These are phyloP conservation scores for Clonostachys sp. DNA, from an alignment of 2,329 filamentous ascomycete species.

Conservation along the genomic window DNA sequence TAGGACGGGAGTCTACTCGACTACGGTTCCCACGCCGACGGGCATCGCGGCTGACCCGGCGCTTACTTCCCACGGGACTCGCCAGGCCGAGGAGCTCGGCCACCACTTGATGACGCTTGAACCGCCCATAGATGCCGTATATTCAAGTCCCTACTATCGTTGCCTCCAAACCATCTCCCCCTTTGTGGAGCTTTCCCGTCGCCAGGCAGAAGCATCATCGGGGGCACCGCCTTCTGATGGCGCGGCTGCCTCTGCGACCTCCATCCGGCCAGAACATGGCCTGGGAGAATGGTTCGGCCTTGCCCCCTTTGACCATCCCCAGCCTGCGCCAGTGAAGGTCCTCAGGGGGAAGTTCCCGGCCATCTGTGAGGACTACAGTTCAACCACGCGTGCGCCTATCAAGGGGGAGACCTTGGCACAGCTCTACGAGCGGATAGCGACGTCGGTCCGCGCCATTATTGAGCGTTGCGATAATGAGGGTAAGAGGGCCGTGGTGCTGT, in stretches of 20 bases:
- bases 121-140: conserved; percentile 70
- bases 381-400: conserved; percentile 56
- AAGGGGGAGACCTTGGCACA: conserved; percentile 76
- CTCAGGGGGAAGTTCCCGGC: conserved; percentile 67
- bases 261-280: conserved; percentile 51
- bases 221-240: conserved; percentile 5
- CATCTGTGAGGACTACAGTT: conserved; percentile 51
- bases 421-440: conserved; percentile 75
- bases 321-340: conserved; percentile 59
- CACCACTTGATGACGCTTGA: conserved; percentile 55
- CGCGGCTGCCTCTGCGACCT: conserved; percentile 5
- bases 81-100: conserved; percentile 76
- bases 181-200: conserved; percentile 44
- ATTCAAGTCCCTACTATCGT: conserved; percentile 82
- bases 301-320: conserved; percentile 80
- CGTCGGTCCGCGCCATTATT: conserved; percentile 66
- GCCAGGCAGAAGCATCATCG: conserved; percentile 7
- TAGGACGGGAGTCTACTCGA: conserved; percentile 71
- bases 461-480: conserved; percentile 66
- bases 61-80: conserved; percentile 79
- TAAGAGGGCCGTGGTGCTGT: conserved; percentile 70
- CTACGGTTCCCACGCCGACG: conserved; percentile 74
- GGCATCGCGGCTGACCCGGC: conserved; percentile 84
- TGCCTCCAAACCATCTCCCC: conserved; percentile 82
- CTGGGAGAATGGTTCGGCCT: conserved; percentile 87